Base-by-base conservation (phyloP, 75 land plant species). In the Cunninghamia lanceolata region DNA sequence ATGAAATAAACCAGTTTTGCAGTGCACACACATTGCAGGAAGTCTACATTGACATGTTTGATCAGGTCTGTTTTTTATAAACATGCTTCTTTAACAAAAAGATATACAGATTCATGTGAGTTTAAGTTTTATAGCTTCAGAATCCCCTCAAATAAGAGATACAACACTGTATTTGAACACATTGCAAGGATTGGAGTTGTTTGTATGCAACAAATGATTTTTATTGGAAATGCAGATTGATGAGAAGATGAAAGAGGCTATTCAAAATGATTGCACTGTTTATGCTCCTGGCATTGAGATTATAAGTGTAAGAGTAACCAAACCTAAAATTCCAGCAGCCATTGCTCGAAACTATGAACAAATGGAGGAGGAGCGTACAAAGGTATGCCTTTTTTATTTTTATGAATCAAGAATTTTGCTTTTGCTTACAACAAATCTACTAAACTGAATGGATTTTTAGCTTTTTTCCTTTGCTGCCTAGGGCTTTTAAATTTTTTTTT, bases 241-340 rank as follows among this genome's bases (percentile, higher is more conserved):
- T 93, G 99, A 96, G 82, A 96, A 88, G 59, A 96, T 98, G 96
- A 98, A 96, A 90, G 99, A 95, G 79, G 99, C 99, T 46, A 93
- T 98, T 79, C 99, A 98, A 85, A 90, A 85, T 59, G 99, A 98
- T 85, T 96, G 99, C 86, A 98, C 99, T 34, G 91, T 93, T 35
- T 98, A 98, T 95, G 99, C 99, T 59, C 99, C 99, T 82, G 99
- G 99, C 54, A 95, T 98, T 86, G 99, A 96, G 87, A 96, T 96
- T 9, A 92, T 98, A 71, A 91, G 94, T 91, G 99, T 98, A 10
- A 93, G 99, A n/a, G 97, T 96, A 42, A 98, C 99, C 36, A 98
- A 98, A 86, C 99, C 99, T 2, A 92, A 89, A 35, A 98, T 98
- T 82, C 99, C 99, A 77, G 85, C 73, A 8, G 93, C 92, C 71